A percentile compares a stretch with the other conserved stretches of the same genome.
phyloP scores from a whole-genome alignment of 495 filamentous ascomycete species.

The Melanomma pulvis-pyrius region DNA sequence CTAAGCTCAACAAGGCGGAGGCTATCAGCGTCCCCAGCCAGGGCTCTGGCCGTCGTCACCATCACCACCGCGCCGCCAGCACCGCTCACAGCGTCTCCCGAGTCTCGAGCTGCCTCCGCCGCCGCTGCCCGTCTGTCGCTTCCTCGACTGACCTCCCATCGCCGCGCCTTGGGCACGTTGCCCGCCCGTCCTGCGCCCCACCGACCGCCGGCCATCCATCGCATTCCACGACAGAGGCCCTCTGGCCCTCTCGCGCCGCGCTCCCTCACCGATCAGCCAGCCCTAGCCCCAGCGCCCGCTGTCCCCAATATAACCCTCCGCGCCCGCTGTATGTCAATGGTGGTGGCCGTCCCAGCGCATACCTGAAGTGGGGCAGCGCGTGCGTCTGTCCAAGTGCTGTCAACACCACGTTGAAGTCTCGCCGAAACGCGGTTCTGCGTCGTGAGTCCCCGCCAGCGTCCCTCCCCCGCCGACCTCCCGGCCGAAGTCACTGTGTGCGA shows the following conservation, averaged over 20 bases:
- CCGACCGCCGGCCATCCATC: slow-evolving; percentile 8
- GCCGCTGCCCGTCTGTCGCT: slow-evolving; percentile 7
- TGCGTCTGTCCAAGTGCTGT: not conserved
- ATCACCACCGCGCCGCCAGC: not conserved
- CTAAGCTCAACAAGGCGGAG: not conserved
- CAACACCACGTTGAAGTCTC: slow-evolving; percentile 8
- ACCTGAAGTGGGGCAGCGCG: slow-evolving; percentile 20
- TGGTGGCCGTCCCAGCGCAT: slow-evolving; percentile 16
- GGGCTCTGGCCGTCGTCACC: not conserved
- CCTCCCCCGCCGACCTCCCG: not conserved
- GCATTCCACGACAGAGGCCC: slow-evolving; percentile 15
- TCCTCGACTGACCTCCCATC: not conserved
- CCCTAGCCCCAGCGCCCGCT: not conserved
- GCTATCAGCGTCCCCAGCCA: not conserved
- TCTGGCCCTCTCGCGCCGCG: not conserved
- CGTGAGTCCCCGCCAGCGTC: not conserved
- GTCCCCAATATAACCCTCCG: not conserved
- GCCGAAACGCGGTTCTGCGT: slow-evolving; percentile 5
- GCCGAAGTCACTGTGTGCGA: not conserved
- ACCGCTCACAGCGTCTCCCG: not conserved
- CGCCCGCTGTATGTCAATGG: slow-evolving; percentile 13
- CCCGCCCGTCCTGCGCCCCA: slow-evolving; percentile 3
- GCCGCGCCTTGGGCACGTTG: not conserved
- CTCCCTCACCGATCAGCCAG: slow-evolving; percentile 13
- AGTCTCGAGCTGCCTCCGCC: not conserved